These are phyloP conservation scores for Antitrichia curtipendula DNA, from an alignment of 225 moss, liverwort and hornwort species.

Conservation along the genomic window DNA sequence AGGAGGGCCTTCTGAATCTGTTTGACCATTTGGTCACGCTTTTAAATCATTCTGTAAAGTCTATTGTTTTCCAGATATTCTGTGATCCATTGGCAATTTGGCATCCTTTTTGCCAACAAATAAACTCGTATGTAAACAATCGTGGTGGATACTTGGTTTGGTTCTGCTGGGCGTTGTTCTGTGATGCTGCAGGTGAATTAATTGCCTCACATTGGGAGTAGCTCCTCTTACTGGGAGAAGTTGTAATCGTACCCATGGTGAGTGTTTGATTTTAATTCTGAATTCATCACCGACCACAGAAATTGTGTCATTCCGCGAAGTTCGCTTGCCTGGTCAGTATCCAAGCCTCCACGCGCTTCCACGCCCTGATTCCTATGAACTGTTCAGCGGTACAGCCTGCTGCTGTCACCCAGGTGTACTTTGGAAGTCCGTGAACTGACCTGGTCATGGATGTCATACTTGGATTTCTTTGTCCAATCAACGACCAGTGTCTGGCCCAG, in stretches of 20 bases:
- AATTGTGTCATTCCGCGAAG: neutral
- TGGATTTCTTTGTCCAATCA: neutral
- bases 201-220: neutral
- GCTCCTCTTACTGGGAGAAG: neutral
- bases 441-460: neutral
- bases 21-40: slow-evolving; percentile 20
- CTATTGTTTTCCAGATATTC: slow-evolving; percentile 14
- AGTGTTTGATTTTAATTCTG: neutral
- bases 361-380: neutral
- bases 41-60: slow-evolving; percentile 30
- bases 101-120: neutral
- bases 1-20: slow-evolving; percentile 11
- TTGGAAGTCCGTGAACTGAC: neutral
- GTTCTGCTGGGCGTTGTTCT: neutral
- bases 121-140: neutral
- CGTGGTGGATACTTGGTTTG: neutral
- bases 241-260: neutral
- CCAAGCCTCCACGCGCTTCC: neutral
- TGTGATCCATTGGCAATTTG: neutral
- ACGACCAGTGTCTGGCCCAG: neutral
- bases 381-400: neutral
- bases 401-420: neutral
- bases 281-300: neutral
- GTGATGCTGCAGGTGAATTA: neutral
- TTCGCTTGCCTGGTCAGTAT: neutral